Base-by-base conservation (phyloP, 352 stramenopile species). In the Phytophthora parvispora region DNA sequence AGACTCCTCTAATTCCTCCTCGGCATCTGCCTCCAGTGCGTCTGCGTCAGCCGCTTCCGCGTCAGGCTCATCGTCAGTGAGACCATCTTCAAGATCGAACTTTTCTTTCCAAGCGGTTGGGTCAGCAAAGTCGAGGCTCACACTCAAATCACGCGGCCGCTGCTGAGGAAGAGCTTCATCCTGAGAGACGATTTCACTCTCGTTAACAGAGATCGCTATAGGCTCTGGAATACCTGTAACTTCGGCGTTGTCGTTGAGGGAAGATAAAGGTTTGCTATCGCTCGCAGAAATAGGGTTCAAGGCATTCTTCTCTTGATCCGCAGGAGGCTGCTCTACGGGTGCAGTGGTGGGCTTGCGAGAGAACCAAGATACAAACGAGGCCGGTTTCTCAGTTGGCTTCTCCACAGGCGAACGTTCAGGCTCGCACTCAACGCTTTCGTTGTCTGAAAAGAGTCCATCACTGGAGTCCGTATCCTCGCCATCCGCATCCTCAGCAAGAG, bases 121-220 rank as follows among this genome's bases (percentile, higher is more conserved):
- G 47, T 94, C 86, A 18, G 77, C 87, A 58, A 94, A 94, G 54
- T 94, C 86, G 29, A 94, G 78, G 34, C 86, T 94, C 24, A 84
- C 66, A 61, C 84, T 93, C 43, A 92, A 71, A 32, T 93, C 86
- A 20, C 85, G 80, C 48, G 57, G 59, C 20, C 83, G 55, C 53
- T 76, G 71, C 24, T 72, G 66, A 13, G 61, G 60, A 36, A 65
- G 10, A 42, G 4, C 7, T 9, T 90, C 80, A 12, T 86, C 67
- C 28, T 82, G 68, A 16, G 73, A 73, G 3, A 51, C 74, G 20
- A 67, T 53, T 29, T 69, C 63, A 16, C 36, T 45, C 16, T 76
- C 63, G n/a, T 49, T 32, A 43, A 31, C 45, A 71, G 43, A 28
- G 16, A 18, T 50, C 15, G 55, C n/a, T n/a, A n/a, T 53, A 4